These are phyloP conservation scores for Hexamita inflata DNA, from an alignment of 208 protist genomes.

Conservation along the genomic window DNA sequence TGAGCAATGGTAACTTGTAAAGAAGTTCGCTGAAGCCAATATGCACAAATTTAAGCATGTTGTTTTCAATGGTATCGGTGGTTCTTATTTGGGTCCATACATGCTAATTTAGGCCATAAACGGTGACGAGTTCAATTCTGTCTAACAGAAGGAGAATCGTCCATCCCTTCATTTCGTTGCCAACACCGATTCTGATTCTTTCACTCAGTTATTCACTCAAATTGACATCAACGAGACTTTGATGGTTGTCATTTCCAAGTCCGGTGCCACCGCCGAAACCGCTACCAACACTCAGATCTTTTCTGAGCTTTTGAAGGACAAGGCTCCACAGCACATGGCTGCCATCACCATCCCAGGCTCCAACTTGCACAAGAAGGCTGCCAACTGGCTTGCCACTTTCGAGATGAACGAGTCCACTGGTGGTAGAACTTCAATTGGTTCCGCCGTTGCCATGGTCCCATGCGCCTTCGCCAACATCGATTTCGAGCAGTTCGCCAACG, in stretches of 20 bases:
- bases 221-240: neutral
- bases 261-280: constrained; percentile 44
- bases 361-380: constrained; percentile 33
- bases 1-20: constrained; percentile 28
- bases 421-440: constrained; percentile 37
- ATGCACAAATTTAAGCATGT: constrained; percentile 34
- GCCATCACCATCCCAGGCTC: constrained; percentile 38
- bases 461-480: constrained; percentile 44
- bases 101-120: constrained; percentile 37
- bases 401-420: constrained; percentile 44
- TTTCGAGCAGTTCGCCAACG: constrained; percentile 42
- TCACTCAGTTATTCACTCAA: neutral
- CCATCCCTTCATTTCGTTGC: constrained; percentile 32
- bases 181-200: constrained; percentile 45
- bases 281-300: constrained; percentile 38
- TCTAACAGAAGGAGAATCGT: neutral
- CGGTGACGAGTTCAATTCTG: constrained; percentile 20
- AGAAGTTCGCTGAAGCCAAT: constrained; percentile 14
- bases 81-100: constrained; percentile 44
- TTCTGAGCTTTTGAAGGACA: neutral
- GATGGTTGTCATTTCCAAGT: constrained; percentile 44
- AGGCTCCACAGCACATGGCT: neutral
- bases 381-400: constrained; percentile 27
- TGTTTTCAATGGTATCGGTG: constrained; percentile 49
- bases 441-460: constrained; percentile 47